phyloP scores from a whole-genome alignment of 1,284 basidiomycete species.

The Marasmius tenuissimus region DNA sequence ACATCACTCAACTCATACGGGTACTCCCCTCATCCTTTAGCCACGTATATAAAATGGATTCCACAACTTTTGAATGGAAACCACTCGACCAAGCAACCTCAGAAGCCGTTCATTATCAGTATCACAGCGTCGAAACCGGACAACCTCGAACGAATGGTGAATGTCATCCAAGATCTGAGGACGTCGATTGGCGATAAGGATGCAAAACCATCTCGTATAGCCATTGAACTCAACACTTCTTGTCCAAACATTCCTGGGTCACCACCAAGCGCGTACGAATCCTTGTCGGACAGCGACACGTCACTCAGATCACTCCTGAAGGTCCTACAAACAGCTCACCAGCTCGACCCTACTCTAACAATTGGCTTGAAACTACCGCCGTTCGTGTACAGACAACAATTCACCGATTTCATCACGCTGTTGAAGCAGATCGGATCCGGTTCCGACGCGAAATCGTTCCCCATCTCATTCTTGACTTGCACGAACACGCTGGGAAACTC shows the following conservation, averaged over 20 bases:
- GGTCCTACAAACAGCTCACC: conserved; percentile 48
- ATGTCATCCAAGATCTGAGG: conserved; percentile 58
- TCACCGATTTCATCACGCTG: conserved; percentile 49
- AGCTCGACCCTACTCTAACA: conserved; percentile 54
- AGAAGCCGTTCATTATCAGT: conserved; percentile 76
- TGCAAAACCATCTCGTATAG: conserved; percentile 41
- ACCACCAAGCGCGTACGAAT: conserved; percentile 66
- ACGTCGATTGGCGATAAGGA: conserved; percentile 32
- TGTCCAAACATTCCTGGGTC: conserved; percentile 73
- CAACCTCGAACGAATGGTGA: conserved; percentile 55
- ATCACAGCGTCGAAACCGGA: conserved; percentile 59
- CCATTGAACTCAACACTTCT: conserved; percentile 76
- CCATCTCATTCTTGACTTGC: conserved; percentile 67
- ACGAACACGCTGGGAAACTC: conserved; percentile 78
- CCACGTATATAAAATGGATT: conserved; percentile 64
- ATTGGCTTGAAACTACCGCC: conserved; percentile 81
- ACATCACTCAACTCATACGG: conserved; percentile 78
- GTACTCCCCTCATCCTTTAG: conserved; percentile 74
- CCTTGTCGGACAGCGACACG: conserved; percentile 19
- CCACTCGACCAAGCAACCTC: conserved; percentile 17
- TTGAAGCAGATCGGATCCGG: conserved; percentile 30
- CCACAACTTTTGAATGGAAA: conserved; percentile 42
- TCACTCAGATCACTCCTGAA: conserved; percentile 42
- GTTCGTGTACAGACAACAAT: conserved; percentile 67
- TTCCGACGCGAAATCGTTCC: conserved; percentile 20